Evolutionary conservation across 2,329 filamentous ascomycete species (phyloP).

Genomic region (Cordyceps javanica): DNA sequence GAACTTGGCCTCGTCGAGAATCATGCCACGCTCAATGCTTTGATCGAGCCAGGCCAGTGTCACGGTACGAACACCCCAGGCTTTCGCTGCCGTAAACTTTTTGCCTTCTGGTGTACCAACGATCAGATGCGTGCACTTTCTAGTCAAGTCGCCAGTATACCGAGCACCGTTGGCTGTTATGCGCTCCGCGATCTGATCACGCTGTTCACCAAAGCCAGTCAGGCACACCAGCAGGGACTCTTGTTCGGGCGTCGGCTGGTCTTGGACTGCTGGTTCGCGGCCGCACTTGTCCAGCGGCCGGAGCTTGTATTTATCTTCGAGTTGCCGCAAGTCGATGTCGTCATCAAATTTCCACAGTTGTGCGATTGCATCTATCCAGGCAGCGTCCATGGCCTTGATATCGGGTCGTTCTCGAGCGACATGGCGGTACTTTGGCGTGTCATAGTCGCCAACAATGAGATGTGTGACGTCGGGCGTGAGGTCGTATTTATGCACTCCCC

Average conservation of each 20-base stretch:
- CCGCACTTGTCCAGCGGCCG: slow-evolving; percentile 55
- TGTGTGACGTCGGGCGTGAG: slow-evolving; percentile 95
- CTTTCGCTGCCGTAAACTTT: slow-evolving; percentile 83
- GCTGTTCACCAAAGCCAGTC: slow-evolving; percentile 55
- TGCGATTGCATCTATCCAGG: slow-evolving; percentile 78
- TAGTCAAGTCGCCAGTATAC: slow-evolving; percentile 84
- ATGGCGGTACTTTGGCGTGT: slow-evolving; percentile 92
- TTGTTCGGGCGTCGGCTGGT: slow-evolving; percentile 16
- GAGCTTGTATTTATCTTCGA: slow-evolving; percentile 63
- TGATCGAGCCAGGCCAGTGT: slow-evolving; percentile 80
- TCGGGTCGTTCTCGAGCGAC: slow-evolving; percentile 86
- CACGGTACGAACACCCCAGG: slow-evolving; percentile 76
- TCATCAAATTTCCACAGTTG: slow-evolving; percentile 78
- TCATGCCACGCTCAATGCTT: slow-evolving; percentile 79
- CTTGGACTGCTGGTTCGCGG: slow-evolving; percentile 27
- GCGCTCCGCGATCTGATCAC: slow-evolving; percentile 63
- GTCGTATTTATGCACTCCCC: slow-evolving; percentile 81
- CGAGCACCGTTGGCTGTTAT: slow-evolving; percentile 67
- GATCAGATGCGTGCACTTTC: slow-evolving; percentile 80
- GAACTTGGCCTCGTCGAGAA: slow-evolving; percentile 80
- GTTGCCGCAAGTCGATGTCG: slow-evolving; percentile 60
- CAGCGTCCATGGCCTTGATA: slow-evolving; percentile 72
- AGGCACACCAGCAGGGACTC: slow-evolving; percentile 45
- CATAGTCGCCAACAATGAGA: slow-evolving; percentile 80
- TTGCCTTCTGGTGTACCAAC: slow-evolving; percentile 72